Conservation (phyloP, 176 grass and related monocot species). For the Bonia amplexicaulis region DNA sequence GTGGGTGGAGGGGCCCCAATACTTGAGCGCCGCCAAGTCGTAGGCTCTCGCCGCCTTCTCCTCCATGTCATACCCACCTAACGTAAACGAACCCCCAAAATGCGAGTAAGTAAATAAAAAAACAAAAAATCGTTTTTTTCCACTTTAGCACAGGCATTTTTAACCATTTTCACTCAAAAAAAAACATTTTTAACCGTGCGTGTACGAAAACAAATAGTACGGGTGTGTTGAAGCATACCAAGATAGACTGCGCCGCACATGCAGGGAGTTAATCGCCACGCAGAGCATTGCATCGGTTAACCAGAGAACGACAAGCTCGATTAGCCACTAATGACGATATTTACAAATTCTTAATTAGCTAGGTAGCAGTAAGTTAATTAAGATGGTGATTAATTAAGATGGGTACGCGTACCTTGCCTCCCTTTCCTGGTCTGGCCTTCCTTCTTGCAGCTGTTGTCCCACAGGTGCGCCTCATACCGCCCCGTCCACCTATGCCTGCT, state of each 20-base stretch:
- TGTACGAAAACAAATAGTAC: neutral
- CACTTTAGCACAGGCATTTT: neutral
- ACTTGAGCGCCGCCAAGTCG: slow-evolving; percentile 97
- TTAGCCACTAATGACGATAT: neutral
- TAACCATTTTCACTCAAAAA: neutral
- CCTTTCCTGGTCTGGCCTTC: slow-evolving; percentile 98
- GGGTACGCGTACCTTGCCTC: slow-evolving; percentile 61
- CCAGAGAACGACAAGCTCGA: neutral
- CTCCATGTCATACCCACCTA: slow-evolving; percentile 99
- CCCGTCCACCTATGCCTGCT: slow-evolving; percentile 99
- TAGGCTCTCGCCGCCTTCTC: slow-evolving; percentile 98
- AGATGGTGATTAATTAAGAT: neutral
- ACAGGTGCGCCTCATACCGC: slow-evolving; percentile 96
- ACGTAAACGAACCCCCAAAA: neutral
- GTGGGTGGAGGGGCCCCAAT: slow-evolving; percentile 96
- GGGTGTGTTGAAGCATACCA: slow-evolving; percentile 26
- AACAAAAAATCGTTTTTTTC: neutral
- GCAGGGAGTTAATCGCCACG: neutral
- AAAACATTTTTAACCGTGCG: neutral
- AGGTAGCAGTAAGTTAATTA: no score
- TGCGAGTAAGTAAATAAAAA: neutral
- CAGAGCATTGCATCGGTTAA: neutral
- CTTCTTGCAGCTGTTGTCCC: slow-evolving; percentile 99
- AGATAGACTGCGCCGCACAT: slow-evolving; percentile 58
- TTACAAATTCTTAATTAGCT: no score